phyloP scores from a whole-genome alignment of 1,139 yeast genomes.

The Geotrichum klebahnii region DNA sequence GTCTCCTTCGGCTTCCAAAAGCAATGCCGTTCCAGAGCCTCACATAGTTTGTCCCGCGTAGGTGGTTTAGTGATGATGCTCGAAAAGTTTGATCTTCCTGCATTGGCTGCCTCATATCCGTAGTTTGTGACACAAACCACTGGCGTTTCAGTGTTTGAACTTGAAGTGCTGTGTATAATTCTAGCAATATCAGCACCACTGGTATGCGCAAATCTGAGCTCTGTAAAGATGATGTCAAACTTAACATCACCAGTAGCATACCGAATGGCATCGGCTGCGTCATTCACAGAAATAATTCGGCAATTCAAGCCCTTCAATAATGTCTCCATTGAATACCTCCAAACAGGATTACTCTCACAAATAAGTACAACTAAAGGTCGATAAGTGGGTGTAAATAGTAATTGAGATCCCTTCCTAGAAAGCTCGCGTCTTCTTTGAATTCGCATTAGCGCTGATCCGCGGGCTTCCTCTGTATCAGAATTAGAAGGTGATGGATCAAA shows the following conservation, averaged over 20 bases:
- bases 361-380: slow-evolving; percentile 59
- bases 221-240: slow-evolving; percentile 80
- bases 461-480: slow-evolving; percentile 65
- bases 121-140: slow-evolving; percentile 73
- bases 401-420: slow-evolving; percentile 32
- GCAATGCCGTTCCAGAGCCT: slow-evolving; percentile 33
- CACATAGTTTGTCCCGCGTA: slow-evolving; percentile 45
- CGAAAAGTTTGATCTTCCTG: slow-evolving; percentile 49
- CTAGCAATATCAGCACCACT: slow-evolving; percentile 72
- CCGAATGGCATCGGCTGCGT: slow-evolving; percentile 79
- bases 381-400: slow-evolving; percentile 30
- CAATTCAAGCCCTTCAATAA: slow-evolving; percentile 71
- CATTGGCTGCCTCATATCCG: slow-evolving; percentile 58
- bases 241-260: slow-evolving; percentile 78
- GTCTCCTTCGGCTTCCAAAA: slow-evolving; percentile 34
- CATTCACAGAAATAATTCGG: slow-evolving; percentile 69
- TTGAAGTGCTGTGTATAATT: slow-evolving; percentile 69
- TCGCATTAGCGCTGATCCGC: slow-evolving; percentile 49
- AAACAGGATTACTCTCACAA: slow-evolving; percentile 85
- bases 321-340: slow-evolving; percentile 63
- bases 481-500: slow-evolving; percentile 59
- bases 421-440: slow-evolving; percentile 58
- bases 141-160: slow-evolving; percentile 72
- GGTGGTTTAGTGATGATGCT: slow-evolving; percentile 76
- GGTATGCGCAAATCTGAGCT: slow-evolving; percentile 62